These are phyloP conservation scores for Emericellopsis cladophorae DNA, from an alignment of 2,329 filamentous ascomycete species.

Conservation along the genomic window DNA sequence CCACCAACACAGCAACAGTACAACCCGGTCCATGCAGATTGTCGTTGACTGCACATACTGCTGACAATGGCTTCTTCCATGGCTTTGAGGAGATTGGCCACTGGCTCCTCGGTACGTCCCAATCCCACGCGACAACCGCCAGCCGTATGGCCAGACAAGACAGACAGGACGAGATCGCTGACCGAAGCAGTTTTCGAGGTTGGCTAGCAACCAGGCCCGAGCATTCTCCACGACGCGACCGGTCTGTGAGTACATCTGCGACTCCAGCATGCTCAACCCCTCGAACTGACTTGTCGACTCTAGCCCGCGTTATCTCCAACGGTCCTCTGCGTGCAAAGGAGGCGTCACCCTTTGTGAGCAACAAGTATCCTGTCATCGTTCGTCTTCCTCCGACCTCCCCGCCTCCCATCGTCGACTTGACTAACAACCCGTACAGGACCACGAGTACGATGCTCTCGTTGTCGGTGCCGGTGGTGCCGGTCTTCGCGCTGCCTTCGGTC, in stretches of 20 bases:
- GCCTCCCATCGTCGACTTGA: neutral
- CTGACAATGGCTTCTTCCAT: conserved; percentile 48
- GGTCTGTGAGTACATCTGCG: conserved; percentile 43
- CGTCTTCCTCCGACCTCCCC: conserved; percentile 19
- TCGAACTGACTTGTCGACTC: neutral
- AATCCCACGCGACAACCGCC: conserved; percentile 1
- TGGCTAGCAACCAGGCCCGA: conserved; percentile 53
- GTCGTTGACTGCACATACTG: conserved; percentile 12
- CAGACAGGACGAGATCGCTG: conserved; percentile 5
- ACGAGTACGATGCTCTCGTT: conserved; percentile 97
- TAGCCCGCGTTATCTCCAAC: conserved; percentile 77
- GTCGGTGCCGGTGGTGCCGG: conserved; percentile 75
- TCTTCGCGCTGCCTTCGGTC: conserved; percentile 71
- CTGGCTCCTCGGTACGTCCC: conserved; percentile 40
- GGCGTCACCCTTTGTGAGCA: conserved; percentile 73
- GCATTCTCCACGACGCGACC: conserved; percentile 80
- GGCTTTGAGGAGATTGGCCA: conserved; percentile 48
- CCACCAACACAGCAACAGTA: conserved; percentile 5
- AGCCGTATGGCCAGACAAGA: too few species aligned
- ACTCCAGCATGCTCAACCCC: too few species aligned
- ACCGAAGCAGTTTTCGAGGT: conserved; percentile 44
- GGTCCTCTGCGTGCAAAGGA: conserved; percentile 84
- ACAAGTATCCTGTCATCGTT: conserved; percentile 90
- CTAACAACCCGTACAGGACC: conserved; percentile 46
- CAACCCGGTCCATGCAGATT: conserved; percentile 17